A percentile compares a stretch with the other conserved stretches of the same genome.
Evolutionary conservation across 1,284 basidiomycete genomes (phyloP).

Genomic region (Baeospora myosura): DNA sequence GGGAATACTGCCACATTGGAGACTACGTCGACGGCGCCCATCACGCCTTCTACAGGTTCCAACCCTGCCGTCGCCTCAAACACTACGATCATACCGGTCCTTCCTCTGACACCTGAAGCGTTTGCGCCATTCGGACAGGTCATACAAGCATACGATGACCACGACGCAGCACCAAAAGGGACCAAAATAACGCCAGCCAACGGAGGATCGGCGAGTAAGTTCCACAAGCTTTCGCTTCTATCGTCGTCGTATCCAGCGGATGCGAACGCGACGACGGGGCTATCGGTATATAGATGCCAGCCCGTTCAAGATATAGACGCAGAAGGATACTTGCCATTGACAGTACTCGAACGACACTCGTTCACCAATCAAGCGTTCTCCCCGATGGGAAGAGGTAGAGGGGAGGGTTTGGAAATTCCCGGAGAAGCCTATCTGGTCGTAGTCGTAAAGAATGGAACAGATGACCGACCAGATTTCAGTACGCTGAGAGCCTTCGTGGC

Average conservation of each 20-base stretch:
- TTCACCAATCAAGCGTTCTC: slow-evolving; percentile 85
- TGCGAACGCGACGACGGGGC: slow-evolving; percentile 47
- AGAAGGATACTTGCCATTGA: slow-evolving; percentile 46
- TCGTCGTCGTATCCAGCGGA: slow-evolving; percentile 55
- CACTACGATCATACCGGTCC: slow-evolving; percentile 42
- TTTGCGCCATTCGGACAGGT: slow-evolving; percentile 83
- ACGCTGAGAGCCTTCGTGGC: slow-evolving; percentile 79
- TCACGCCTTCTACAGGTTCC: no score
- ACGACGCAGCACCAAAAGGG: slow-evolving; percentile 56
- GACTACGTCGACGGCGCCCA: slow-evolving; percentile 4
- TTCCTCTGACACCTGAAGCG: slow-evolving; percentile 75
- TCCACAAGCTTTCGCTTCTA: slow-evolving; percentile 75
- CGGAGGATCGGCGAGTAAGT: slow-evolving; percentile 83
- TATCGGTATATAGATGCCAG: slow-evolving; percentile 72
- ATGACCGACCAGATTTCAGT: slow-evolving; percentile 69
- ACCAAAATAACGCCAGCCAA: slow-evolving; percentile 76
- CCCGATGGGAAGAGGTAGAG: slow-evolving; percentile 63
- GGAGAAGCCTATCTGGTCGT: slow-evolving; percentile 71
- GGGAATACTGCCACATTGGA: slow-evolving; percentile 1
- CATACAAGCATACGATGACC: slow-evolving; percentile 74
- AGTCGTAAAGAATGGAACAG: slow-evolving; percentile 67
- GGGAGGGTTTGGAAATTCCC: slow-evolving; percentile 41
- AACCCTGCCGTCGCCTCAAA: slow-evolving; percentile 4
- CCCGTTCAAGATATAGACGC: slow-evolving; percentile 40
- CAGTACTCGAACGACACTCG: slow-evolving; percentile 67